Evolutionary conservation across 164 flowering plant genomes (phyloP).

Genomic region (Dillenia turbinata): DNA sequence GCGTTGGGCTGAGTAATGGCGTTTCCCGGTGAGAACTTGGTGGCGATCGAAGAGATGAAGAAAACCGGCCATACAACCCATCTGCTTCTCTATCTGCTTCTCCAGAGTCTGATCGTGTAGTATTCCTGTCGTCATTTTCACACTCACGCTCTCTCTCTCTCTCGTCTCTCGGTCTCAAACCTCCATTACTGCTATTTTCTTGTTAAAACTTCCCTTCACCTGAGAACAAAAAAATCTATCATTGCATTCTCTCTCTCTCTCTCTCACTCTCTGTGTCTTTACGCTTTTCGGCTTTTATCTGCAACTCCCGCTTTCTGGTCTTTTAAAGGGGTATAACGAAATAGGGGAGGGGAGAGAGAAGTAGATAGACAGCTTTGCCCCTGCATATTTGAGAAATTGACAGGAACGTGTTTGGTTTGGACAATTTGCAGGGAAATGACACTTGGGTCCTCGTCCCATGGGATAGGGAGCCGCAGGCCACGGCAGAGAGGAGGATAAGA

Average conservation of each 20-base stretch:
- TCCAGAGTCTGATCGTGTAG: conserved; percentile 55
- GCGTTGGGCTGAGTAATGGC: conserved; percentile 59
- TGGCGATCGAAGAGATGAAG: conserved; percentile 84
- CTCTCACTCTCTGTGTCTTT: conserved; percentile 11
- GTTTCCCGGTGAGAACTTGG: conserved; percentile 62
- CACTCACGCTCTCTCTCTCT: not conserved
- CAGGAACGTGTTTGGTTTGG: conserved; percentile 2
- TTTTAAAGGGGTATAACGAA: conserved; percentile 29
- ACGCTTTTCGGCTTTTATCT: not conserved
- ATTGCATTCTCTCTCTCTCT: not conserved
- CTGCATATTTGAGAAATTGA: not conserved
- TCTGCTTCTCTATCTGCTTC: conserved; percentile 77
- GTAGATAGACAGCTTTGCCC: conserved; percentile 2
- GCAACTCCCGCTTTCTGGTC: conserved; percentile 65
- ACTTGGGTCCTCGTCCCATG: not conserved
- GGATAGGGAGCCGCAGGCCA: too few relatives aligned
- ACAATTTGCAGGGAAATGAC: not conserved
- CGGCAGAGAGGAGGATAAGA: too few relatives aligned
- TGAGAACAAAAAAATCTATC: too few relatives aligned
- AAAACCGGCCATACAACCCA: conserved; percentile 97
- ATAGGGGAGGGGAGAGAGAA: not conserved
- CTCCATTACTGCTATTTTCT: too few relatives aligned
- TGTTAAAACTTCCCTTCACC: not conserved
- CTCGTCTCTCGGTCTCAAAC: not conserved
- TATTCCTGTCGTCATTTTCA: conserved; percentile 42